Conservation (phyloP, 768 basidiomycete species). For the Boletus bicolor region DNA sequence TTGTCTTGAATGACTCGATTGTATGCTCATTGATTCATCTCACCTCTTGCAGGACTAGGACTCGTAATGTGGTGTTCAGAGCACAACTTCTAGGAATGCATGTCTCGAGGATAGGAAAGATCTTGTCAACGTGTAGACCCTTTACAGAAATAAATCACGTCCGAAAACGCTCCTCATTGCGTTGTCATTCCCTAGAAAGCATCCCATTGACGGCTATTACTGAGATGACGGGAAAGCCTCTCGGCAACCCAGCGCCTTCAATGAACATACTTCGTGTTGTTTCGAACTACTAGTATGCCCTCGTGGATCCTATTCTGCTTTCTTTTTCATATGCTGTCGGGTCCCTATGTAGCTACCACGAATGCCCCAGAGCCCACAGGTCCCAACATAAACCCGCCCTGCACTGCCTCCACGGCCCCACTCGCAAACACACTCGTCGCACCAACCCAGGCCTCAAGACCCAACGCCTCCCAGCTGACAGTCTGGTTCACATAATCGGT, state of each 20-base stretch:
- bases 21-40: neutral
- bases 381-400: slow-evolving; percentile 20
- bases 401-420: slow-evolving; percentile 7
- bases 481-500: slow-evolving; percentile 40
- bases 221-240: neutral
- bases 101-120: neutral
- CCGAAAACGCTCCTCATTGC: neutral
- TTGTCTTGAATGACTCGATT: too few species aligned
- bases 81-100: neutral
- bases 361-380: slow-evolving; percentile 26
- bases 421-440: slow-evolving; percentile 10
- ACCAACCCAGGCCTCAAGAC: slow-evolving; percentile 5
- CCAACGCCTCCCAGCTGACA: slow-evolving; percentile 33
- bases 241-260: neutral
- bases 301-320: neutral
- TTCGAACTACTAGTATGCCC: too few species aligned
- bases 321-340: neutral
- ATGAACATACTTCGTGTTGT: neutral
- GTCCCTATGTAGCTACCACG: neutral
- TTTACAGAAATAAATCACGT: neutral
- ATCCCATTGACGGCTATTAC: neutral
- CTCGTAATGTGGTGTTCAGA: neutral
- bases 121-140: neutral
- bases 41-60: neutral
- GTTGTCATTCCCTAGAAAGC: neutral